phyloP scores from a whole-genome alignment of 169 alveolate genomes.

The Plasmodium billcollinsi region DNA sequence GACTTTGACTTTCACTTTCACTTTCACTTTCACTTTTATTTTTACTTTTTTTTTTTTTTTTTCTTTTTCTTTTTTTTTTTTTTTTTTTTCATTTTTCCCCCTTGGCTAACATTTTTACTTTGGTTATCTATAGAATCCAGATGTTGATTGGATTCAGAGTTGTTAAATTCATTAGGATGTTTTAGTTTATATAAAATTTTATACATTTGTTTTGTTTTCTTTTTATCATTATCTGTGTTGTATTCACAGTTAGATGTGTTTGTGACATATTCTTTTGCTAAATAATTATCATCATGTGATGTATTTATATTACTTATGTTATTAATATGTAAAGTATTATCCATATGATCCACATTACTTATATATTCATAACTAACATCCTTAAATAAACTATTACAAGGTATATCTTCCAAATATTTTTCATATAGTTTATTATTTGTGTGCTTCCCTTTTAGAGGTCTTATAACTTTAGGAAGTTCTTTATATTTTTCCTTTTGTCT shows the following conservation, averaged over 20 bases:
- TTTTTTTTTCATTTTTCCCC: neutral
- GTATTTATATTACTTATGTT: too few relatives aligned
- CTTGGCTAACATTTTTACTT: neutral
- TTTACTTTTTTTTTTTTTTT: neutral
- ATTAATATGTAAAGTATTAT: neutral
- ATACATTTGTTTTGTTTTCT: constrained; percentile 45
- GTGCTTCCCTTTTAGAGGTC: too few relatives aligned
- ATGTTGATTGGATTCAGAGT: neutral
- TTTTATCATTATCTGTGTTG: constrained; percentile 4
- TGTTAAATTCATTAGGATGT: constrained; percentile 27
- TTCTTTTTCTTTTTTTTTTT: neutral
- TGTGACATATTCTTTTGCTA: too few relatives aligned
- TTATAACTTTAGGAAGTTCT: neutral
- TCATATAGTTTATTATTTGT: too few relatives aligned
- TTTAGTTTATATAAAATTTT: constrained; percentile 53
- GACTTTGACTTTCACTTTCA: neutral
- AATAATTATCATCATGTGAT: too few relatives aligned
- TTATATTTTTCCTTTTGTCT: constrained; percentile 2
- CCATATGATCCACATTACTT: neutral
- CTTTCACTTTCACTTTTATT: neutral
- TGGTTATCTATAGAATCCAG: too few relatives aligned
- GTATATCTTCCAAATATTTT: too few relatives aligned
- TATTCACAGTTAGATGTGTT: too few relatives aligned
- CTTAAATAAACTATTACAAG: neutral
- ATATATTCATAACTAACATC: neutral